Percentiles rank a stretch among this genome's conserved stretches.
Evolutionary conservation across 768 basidiomycete genomes (phyloP).

Genomic region (Suillus fuscotomentosus): DNA sequence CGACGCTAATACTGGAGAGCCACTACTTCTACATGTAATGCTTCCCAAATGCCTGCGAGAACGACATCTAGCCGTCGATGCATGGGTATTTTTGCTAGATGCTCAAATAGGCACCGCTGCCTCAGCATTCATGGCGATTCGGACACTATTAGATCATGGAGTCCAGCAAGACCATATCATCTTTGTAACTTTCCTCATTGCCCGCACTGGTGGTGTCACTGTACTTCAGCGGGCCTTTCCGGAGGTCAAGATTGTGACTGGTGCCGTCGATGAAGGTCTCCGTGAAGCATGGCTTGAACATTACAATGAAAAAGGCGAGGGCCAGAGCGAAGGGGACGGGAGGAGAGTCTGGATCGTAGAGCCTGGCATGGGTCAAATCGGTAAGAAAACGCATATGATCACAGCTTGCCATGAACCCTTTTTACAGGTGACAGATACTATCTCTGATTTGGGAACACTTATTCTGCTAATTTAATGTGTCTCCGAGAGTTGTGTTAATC

Average conservation of each 20-base stretch:
- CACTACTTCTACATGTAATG: slow-evolving; percentile 77
- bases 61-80: slow-evolving; percentile 58
- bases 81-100: slow-evolving; percentile 88
- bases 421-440: slow-evolving; percentile 5
- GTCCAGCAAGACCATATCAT: slow-evolving; percentile 81
- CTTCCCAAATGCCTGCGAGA: slow-evolving; percentile 75
- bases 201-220: slow-evolving; percentile 75
- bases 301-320: slow-evolving; percentile 45
- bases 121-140: slow-evolving; percentile 92
- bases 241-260: slow-evolving; percentile 77
- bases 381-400: slow-evolving; percentile 35
- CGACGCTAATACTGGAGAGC: slow-evolving; percentile 82
- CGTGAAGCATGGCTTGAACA: slow-evolving; percentile 71
- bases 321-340: slow-evolving; percentile 43
- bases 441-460: slow-evolving; percentile 3
- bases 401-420: not conserved
- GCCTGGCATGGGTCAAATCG: slow-evolving; percentile 89
- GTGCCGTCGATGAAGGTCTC: slow-evolving; percentile 77
- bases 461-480: not conserved
- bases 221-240: slow-evolving; percentile 85
- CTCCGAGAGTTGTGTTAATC: not conserved
- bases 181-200: slow-evolving; percentile 87
- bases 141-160: slow-evolving; percentile 91
- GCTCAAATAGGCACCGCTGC: slow-evolving; percentile 96
- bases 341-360: slow-evolving; percentile 80